Evolutionary conservation across 148 eudicot genomes (phyloP).

Genomic region (Amaranthus cruentus): DNA sequence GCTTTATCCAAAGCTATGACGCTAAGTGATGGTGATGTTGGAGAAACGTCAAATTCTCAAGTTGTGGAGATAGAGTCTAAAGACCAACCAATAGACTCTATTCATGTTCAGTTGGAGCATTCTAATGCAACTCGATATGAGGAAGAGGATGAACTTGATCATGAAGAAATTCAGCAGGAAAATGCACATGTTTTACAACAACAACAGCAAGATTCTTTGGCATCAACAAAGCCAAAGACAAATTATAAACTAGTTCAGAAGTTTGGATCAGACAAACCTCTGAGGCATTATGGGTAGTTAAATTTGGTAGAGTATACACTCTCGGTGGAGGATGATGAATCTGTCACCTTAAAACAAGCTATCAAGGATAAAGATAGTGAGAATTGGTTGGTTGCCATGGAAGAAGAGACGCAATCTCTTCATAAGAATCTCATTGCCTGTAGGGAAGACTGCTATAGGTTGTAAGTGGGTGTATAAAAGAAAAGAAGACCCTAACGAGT

Average conservation of each 20-base stretch:
- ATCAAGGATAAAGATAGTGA: background rate
- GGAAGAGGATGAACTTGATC: background rate
- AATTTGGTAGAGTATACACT: background rate
- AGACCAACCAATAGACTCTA: too few relatives aligned
- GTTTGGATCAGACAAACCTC: too few relatives aligned
- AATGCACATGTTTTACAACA: background rate
- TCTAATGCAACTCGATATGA: too few relatives aligned
- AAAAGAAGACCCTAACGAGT: too few relatives aligned
- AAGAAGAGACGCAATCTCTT: too few relatives aligned
- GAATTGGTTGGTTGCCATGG: too few relatives aligned
- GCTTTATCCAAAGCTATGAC: background rate
- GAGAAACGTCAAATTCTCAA: background rate
- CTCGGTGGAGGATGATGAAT: slow-evolving; percentile 8
- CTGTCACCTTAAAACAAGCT: slow-evolving; percentile 4
- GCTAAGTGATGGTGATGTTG: background rate
- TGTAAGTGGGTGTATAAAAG: too few relatives aligned
- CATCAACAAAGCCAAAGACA: too few relatives aligned
- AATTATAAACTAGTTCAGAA: too few relatives aligned
- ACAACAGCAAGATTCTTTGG: background rate
- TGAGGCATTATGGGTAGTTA: background rate
- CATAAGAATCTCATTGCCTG: too few relatives aligned
- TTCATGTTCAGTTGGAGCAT: background rate
- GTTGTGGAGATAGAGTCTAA: background rate
- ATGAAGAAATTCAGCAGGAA: background rate
- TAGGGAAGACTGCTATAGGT: too few relatives aligned